Evolutionary conservation across 352 stramenopile genomes (phyloP), one percentile per base, ranked within the genome.

Genomic region (Globisporangium camurandrum): DNA sequence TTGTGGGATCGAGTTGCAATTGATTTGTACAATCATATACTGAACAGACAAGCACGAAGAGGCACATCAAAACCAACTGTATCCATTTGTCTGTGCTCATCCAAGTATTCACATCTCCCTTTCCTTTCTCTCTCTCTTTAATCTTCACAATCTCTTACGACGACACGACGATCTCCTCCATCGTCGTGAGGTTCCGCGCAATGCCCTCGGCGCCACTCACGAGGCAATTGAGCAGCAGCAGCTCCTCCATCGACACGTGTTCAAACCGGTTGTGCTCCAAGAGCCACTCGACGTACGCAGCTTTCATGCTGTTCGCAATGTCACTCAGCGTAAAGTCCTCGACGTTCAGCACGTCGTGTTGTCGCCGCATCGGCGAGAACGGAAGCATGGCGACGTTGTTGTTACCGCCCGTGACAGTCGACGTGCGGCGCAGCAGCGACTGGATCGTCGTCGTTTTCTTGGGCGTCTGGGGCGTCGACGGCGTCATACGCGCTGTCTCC

Each of bases 271-370:
- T 54, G n/a, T 67, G 59, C 39, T 73, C 63, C 57, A 83, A 59
- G 11, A 79, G 64, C 66, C 65, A 76, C 49, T 74, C 55, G n/a
- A 88, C 75, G 39, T 89, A 90, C 7, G 76, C 69, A 41, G 72
- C 60, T 48, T 88, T 88, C 75, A 93, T 87, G 42, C 68, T 57
- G 10, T 61, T 57, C 0, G 81, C 78, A 23, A 88, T 87, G 26
- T 90, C 78, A 28, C 64, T 66, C 7, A 87, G 69, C 11, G 64
- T 77, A 36, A 92, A 92, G 51, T 88, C 80, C 31, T 87, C 79
- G 2, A 92, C 74, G 53, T 90, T 90, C 9, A 90, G 46, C 34
- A 93, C 71, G 27, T 93, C 78, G 65, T 90, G 81, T 30, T 86
- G 61, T n/a, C 74, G 71, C 26, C 73, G 70, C 70, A 88, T 87